Evolutionary conservation across 495 filamentous ascomycete species (phyloP), one percentile per base, ranked within the genome.

Genomic region (Penicilliopsis zonata): DNA sequence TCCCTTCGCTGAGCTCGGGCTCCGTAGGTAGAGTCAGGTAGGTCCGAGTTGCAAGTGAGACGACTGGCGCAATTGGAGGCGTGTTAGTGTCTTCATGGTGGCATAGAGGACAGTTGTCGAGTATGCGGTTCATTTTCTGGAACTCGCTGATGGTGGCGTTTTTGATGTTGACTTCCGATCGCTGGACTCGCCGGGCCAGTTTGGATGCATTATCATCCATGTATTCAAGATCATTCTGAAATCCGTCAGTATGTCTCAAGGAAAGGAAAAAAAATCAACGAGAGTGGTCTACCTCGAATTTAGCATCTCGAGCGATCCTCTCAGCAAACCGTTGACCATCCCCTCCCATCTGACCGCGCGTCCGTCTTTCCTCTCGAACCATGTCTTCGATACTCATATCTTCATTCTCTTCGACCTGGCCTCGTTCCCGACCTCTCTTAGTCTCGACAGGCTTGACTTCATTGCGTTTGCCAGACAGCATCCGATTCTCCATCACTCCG

Each of bases 321-420:
- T 96, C 87, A 14, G 90, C 90, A 9, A 94, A 69, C 13, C 78
- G 73, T 46, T 71, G 60, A 6, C 85, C 83, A 49, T 93, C 86
- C 25, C 86, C 85, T 19, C 85, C 87, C 6, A 67, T 59, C 46
- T 85, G 77, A 18, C 79, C 80, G 24, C 75, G 74, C 5, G 80
- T 93, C 39, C 86, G 75, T 31, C 82, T 73, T 53, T 98, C 90
- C 49, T 94, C 85, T 24, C 81, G 70, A 7, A 98, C 74, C 90
- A 98, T 98, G 46, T 96, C 90, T 14, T 87, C 83, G 33, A 98
- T 77, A 19, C 63, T 78, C 90, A 98, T 96, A 45, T 95, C 85
- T 31, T 94, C 86, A 40, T 95, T 98, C 34, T 85, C 85, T 42
- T 82, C 70, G 7, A 96, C 76, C 13, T 70, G 58, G 12, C 86